Base-by-base conservation (phyloP, 2,329 filamentous ascomycete species). In the Verticillium nubilum region DNA sequence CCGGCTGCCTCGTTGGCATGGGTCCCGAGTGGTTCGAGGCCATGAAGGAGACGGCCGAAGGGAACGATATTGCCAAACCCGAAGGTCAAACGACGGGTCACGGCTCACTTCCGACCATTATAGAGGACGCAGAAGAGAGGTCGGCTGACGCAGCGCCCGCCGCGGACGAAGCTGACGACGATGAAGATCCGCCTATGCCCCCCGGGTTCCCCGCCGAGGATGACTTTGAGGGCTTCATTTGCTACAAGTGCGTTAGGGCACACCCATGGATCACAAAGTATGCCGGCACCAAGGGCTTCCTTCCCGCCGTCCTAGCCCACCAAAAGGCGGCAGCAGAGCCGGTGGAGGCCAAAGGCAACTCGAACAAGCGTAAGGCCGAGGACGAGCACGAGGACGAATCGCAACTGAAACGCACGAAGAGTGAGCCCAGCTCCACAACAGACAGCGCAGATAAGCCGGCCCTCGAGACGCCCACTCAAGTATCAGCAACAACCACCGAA, bases 191-290 rank as follows among this genome's bases (percentile, higher is more conserved):
- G 0, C 90, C 91, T 1, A 78, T 91, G 59, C 94, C 94, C 0
- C 86, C 89, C 0, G 92, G 92, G 1, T 99, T 99, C 66, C 95
- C 95, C 0, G 80, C 83, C 0, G 94, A 98, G 67, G 92, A 97
- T 28, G 86, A 89, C 29, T 99, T 99, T 65, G 92, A 96, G 58
- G 86, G 88, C 28, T 89, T 98, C 68, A 83, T 99, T 37, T 99
- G 95, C 78, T 97, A 95, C 78, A 96, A 96, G 70, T 99, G 95
- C 67, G 83, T 96, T 15, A 87, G 93, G 47, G 86, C 92, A 1
- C 86, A 92, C 66, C 91, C 92, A 0, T 99, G 95, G 95, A 88
- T 98, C 72, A 96, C 94, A 76, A 80, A 81, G 63, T 98, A 98
- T 70, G 92, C 91, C 5, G 89, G 89, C 2, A 85, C 90, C 0